Percentiles rank a stretch among this genome's conserved stretches.
Evolutionary conservation across 176 grass and related monocot genomes (phyloP).

Genomic region (Juncus effusus): DNA sequence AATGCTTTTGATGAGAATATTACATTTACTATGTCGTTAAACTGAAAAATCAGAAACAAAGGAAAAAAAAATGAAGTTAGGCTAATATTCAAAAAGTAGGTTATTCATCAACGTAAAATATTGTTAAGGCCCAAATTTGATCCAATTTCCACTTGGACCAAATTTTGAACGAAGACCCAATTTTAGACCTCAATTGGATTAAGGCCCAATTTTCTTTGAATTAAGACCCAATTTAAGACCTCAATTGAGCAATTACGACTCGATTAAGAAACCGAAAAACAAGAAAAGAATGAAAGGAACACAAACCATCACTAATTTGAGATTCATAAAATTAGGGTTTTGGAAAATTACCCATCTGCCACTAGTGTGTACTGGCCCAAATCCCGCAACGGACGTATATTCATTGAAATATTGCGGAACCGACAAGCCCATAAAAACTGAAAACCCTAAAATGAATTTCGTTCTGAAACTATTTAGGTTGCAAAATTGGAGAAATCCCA

Average conservation of each 20-base stretch:
- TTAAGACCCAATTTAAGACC: conserved; percentile 1
- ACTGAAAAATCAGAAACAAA: conserved; percentile 35
- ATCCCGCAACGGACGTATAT: conserved; percentile 65
- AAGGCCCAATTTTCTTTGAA: background rate
- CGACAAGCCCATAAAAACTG: conserved; percentile 84
- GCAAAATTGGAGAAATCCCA: conserved; percentile 76
- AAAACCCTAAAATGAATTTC: conserved; percentile 88
- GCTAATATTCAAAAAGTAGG: no score
- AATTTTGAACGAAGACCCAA: background rate
- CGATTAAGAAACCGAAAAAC: background rate
- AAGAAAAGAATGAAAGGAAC: background rate
- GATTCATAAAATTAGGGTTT: conserved; percentile 5
- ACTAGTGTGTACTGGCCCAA: conserved; percentile 71
- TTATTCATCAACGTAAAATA: no score
- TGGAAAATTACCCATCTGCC: conserved; percentile 79
- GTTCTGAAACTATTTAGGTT: conserved; percentile 88
- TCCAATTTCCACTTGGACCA: no score
- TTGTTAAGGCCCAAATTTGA: no score
- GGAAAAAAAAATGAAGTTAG: no score
- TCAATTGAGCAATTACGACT: background rate
- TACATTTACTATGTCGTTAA: conserved; percentile 94
- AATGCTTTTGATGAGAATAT: conserved; percentile 87
- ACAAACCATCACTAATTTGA: background rate
- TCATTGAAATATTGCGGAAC: conserved; percentile 97
- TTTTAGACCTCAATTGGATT: background rate